Evolutionary conservation across 2,329 filamentous ascomycete genomes (phyloP).

Genomic region (Pseudogymnoascus sp.): DNA sequence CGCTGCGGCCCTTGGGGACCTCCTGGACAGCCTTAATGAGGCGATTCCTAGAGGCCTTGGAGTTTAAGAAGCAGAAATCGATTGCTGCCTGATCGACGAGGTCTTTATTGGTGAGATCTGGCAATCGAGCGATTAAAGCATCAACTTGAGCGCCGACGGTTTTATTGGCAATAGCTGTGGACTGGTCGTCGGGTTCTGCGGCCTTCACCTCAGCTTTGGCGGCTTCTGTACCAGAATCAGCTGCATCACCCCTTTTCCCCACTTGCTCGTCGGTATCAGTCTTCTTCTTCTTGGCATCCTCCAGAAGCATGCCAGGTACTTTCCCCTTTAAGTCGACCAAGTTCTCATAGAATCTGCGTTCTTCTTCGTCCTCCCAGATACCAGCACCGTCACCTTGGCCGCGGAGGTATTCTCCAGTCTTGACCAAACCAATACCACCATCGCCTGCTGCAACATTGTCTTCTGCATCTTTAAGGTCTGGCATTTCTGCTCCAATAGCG

Average conservation of each 20-base stretch:
- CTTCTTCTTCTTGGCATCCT: conserved; percentile 94
- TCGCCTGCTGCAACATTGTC: conserved; percentile 56
- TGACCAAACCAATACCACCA: conserved; percentile 83
- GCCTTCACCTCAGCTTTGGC: conserved; percentile 39
- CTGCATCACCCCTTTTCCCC: conserved; percentile 61
- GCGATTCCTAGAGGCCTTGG: conserved; percentile 91
- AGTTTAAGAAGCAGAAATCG: conserved; percentile 97
- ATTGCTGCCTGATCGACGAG: conserved; percentile 85
- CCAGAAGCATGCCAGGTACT: conserved; percentile 84
- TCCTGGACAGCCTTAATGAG: conserved; percentile 90
- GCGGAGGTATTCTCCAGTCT: conserved; percentile 85
- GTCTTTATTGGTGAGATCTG: conserved; percentile 86
- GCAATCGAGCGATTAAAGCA: conserved; percentile 75
- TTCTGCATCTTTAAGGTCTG: conserved; percentile 78
- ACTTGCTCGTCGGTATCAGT: conserved; percentile 70
- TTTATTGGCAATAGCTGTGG: conserved; percentile 93
- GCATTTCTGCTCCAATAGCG: conserved; percentile 83
- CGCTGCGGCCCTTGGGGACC: conserved; percentile 85
- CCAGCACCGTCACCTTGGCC: conserved; percentile 84
- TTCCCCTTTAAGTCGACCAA: conserved; percentile 91
- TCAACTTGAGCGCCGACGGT: conserved; percentile 96
- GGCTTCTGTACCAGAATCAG: conserved; percentile 38
- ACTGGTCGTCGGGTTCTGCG: conserved; percentile 64
- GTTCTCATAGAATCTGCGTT: conserved; percentile 96
- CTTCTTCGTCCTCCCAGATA: conserved; percentile 98